A percentile compares a stretch with the other conserved stretches of the same genome.
phyloP scores from a whole-genome alignment of 1,284 basidiomycete species.

The Cutaneotrichosporon cyanovorans region DNA sequence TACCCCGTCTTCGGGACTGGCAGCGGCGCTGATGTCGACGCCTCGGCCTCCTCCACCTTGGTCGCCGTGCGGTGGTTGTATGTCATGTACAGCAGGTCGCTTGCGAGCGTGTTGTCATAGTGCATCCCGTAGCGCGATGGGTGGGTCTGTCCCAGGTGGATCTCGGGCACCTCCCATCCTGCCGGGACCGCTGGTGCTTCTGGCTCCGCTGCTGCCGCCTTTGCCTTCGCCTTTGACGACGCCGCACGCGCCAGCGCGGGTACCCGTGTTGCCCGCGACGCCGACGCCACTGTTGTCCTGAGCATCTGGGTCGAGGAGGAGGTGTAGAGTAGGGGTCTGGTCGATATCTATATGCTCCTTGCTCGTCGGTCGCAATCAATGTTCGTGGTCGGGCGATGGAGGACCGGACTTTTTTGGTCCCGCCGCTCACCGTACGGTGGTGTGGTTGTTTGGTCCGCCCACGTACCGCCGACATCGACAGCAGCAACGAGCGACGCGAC shows the following conservation, averaged over 20 bases:
- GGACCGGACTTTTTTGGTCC: neutral
- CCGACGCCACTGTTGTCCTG: conserved; percentile 15
- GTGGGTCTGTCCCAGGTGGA: conserved; percentile 54
- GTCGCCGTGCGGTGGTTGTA: conserved; percentile 61
- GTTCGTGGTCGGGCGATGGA: no score
- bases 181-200: conserved; percentile 3
- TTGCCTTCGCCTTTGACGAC: conserved; percentile 5
- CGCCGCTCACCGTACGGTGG: no score
- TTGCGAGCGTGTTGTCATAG: conserved; percentile 72
- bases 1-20: conserved; percentile 37
- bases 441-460: no score
- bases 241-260: conserved; percentile 6
- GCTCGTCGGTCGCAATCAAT: neutral
- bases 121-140: conserved; percentile 72
- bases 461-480: no score
- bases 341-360: no score
- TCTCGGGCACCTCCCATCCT: conserved; percentile 31
- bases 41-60: conserved; percentile 5
- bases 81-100: conserved; percentile 91
- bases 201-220: conserved; percentile 2
- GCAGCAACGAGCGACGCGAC: no score
- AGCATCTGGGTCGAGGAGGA: no score
- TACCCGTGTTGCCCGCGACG: conserved; percentile 5
- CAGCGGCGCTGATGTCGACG: conserved; percentile 3
- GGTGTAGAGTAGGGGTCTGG: no score